Evolutionary conservation across 108 stramenopile species (phyloP), one percentile per base, ranked within the genome.

Genomic region (Nitzschia inconspicua): DNA sequence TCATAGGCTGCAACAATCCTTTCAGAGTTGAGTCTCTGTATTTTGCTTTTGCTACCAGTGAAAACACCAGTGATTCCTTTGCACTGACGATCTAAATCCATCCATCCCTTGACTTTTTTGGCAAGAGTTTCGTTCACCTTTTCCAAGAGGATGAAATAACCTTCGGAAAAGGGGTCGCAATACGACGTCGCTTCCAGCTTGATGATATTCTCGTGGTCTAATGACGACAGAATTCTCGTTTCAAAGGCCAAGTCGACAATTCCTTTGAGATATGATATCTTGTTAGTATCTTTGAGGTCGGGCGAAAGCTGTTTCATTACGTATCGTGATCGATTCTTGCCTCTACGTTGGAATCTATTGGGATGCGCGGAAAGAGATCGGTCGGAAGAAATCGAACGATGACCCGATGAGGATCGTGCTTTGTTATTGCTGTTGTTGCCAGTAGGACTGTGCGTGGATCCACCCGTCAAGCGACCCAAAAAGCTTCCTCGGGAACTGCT

Each of bases 171-270:
- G 16, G 73, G 70, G 19, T 26, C 46, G 42, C 48, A 53, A 6
- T 31, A 28, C 6, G 62, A 59, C 3, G 61, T 46, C 10, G 61
- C 77, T 43, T 16, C 46, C n/a, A 84, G n/a, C 14, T 52, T 27
- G 16, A 84, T 68, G 47, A 84, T 78, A 28, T 84, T 79, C 9
- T 58, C 57, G 37, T 84, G 83, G 29, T 64, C 37, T 7, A 80
- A 18, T 3, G 61, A 30, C 4, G 76, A 44, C 24, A 84, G 44
- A 61, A 74, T 77, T 50, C 73, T 79, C 29, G 76, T 75, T 63
- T 84, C 83, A 39, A 80, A 51, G 6, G 72, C 83, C 27, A 84
- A 35, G 57, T 84, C 83, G 5, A 79, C 82, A 25, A 57, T 71
- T 16, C 83, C 91, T 18, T 82, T 74, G 35, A 82, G 44, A 60